Evolutionary conservation across 257 asterid species (phyloP), one percentile per base, ranked within the genome.

Genomic region (Forsythia suspensa): DNA sequence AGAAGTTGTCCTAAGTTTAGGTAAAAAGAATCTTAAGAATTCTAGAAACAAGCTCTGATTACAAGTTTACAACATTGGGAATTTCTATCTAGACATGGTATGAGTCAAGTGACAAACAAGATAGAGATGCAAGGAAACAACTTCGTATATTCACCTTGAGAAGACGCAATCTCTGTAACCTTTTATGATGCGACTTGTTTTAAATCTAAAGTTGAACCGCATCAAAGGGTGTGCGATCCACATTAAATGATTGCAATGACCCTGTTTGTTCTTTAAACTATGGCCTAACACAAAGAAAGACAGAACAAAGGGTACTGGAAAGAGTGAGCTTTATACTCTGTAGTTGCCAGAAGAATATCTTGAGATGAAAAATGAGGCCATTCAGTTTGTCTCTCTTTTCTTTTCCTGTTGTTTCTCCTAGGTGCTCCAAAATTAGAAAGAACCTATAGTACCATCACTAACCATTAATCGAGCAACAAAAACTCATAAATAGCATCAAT

Each of bases 41-140:
- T 38, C 52, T 29, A 46, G 11, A 75, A 38, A 65, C 9, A 66
- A 43, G 42, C 29, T 67, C 72, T 24, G 38, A 61, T 61, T n/a
- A 59, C 68, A 61, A 78, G 38, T 48, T 61, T n/a, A 59, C 68
- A 61, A 78, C 40, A 55, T 9, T 29, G 34, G 44, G 15, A 20
- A 59, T 59, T 18, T 44, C 65, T 61, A 39, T 55, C 52, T 34
- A 15, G 66, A 34, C 39, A 21, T 9, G 34, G 5, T n/a, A 46
- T 12, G 55, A 46, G 55, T 12, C 55, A 46, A 46, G 18, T 46
- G 18, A 78, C 48, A 57, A 71, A 71, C 71, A 71, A 70, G 59
- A 24, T 38, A 8, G 51, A 41, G 39, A 29, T 63, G 63, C 16
- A 36, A 59, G 13, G 18, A 46, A 46, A 46, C 55, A 0, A 46